phyloP scores from a whole-genome alignment of 2,329 filamentous ascomycete genomes.

The Eutypella sp. region DNA sequence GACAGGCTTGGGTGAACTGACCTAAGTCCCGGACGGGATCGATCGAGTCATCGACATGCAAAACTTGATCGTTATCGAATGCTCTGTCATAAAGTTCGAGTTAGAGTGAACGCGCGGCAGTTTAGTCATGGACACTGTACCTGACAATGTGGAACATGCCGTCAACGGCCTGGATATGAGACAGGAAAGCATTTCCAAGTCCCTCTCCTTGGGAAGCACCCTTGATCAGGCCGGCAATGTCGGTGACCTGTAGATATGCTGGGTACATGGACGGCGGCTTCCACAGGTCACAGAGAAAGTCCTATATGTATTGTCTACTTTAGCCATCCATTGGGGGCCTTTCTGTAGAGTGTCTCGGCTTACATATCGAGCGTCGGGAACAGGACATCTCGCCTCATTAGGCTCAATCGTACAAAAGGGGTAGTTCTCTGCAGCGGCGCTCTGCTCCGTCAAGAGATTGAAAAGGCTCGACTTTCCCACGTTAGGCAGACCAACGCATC shows the following conservation, averaged over 20 bases:
- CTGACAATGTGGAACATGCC: conserved; percentile 40
- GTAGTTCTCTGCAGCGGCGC: conserved; percentile 39
- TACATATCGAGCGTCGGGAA: conserved; percentile 40
- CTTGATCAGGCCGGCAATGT: conserved; percentile 41
- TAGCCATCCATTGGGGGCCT: neutral
- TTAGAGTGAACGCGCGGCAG: neutral
- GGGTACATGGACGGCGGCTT: conserved; percentile 42
- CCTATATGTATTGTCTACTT: conserved; percentile 21
- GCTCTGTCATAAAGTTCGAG: conserved; percentile 22
- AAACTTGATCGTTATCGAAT: conserved; percentile 40
- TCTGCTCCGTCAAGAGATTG: conserved; percentile 42
- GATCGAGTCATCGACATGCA: conserved; percentile 42
- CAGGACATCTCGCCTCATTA: conserved; percentile 40
- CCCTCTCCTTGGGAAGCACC: conserved; percentile 39
- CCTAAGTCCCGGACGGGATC: conserved; percentile 39
- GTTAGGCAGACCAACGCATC: conserved; percentile 40
- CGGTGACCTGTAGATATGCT: conserved; percentile 39
- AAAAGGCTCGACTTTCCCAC: conserved; percentile 42
- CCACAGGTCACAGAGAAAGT: conserved; percentile 38
- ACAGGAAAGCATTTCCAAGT: conserved; percentile 40
- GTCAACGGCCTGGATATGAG: conserved; percentile 41
- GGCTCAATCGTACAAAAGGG: conserved; percentile 44
- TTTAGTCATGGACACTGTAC: neutral
- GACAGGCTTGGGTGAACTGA: conserved; percentile 17
- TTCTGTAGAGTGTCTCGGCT: conserved; percentile 12